Base-by-base conservation (phyloP, 177 flowering plant species). In the Telopea speciosissima region DNA sequence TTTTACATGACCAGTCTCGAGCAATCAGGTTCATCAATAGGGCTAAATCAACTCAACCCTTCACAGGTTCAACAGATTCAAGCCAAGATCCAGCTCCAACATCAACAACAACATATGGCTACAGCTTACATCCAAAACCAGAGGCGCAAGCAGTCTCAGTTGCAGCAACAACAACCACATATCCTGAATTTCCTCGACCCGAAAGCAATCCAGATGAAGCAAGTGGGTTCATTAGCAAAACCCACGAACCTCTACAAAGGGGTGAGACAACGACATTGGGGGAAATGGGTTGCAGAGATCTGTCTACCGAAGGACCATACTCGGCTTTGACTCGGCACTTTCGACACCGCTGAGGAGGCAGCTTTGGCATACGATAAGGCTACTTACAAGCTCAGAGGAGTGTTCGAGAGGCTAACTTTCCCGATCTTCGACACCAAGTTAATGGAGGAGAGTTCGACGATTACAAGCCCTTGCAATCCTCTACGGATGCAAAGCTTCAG, bases 251-350 rank as follows among this genome's bases (percentile, higher is more conserved):
- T 91, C 14, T 93, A 93, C 83, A 79, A 97, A 59, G 98, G 98
- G 7, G 98, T 93, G 23, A 82, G 98, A 75, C 98, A 93, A 72
- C 68, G 98, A 66, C 98, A 93, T 70, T 93, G 98, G 97, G 98
- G 98, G 5, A 93, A 93, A 70, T 93, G 98, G 98, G 98, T 93
- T 17, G 98, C 97, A 0, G 97, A 93, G 85, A 93, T 93, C 77
- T 77, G 98, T 0, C 78, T 93, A 0, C 98, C 97, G 1, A 87
- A 84, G 82, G 90, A 91, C 85, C 80, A 97, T 7, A 91, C 96
- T 28, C 73, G 98, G 28, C 93, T 93, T 65, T 93, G 98, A 97
- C 88, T 93, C 1, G 98, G 98, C 26, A 93, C 98, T 26, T 93
- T 91, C 59, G 98, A 93, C 75, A 93, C 96, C 0, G 96, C 98